phyloP scores from a whole-genome alignment of 257 asterid genomes.

The Solanum habrochaites region DNA sequence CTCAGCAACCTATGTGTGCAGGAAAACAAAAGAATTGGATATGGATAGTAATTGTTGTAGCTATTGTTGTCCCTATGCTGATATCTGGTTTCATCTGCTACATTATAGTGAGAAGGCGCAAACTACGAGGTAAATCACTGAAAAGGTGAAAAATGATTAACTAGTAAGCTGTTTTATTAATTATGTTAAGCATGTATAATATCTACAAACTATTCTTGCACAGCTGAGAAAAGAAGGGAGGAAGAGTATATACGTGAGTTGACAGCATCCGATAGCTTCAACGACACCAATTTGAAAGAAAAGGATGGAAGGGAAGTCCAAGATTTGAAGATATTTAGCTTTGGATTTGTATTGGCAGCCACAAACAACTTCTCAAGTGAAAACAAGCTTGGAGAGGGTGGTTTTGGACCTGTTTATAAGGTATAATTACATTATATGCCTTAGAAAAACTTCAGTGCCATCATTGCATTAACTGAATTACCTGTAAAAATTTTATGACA shows the following conservation, averaged over 20 bases:
- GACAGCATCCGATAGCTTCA: conserved; percentile 10
- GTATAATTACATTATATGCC: neutral
- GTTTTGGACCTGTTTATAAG: conserved; percentile 44
- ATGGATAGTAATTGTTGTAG: neutral
- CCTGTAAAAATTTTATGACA: neutral
- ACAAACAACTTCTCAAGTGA: conserved; percentile 31
- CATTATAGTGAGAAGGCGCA: conserved; percentile 1
- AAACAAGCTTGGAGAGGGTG: conserved; percentile 53
- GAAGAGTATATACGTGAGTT: conserved; percentile 6
- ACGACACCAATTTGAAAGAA: neutral
- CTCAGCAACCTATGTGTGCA: neutral
- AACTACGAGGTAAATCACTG: neutral
- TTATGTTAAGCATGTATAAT: neutral
- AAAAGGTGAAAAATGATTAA: neutral
- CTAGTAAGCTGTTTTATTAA: rapidly evolving
- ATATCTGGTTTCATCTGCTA: neutral
- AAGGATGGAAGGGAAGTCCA: conserved; percentile 21
- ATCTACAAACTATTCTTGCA: neutral
- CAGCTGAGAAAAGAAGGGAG: conserved; percentile 16
- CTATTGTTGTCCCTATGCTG: neutral
- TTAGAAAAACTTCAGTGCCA: neutral
- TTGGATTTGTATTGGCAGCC: conserved; percentile 31
- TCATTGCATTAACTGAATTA: neutral
- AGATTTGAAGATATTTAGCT: conserved; percentile 32
- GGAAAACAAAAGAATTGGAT: neutral